Evolutionary conservation across 305 asterid genomes (phyloP).

Genomic region (Plantago rigida): DNA sequence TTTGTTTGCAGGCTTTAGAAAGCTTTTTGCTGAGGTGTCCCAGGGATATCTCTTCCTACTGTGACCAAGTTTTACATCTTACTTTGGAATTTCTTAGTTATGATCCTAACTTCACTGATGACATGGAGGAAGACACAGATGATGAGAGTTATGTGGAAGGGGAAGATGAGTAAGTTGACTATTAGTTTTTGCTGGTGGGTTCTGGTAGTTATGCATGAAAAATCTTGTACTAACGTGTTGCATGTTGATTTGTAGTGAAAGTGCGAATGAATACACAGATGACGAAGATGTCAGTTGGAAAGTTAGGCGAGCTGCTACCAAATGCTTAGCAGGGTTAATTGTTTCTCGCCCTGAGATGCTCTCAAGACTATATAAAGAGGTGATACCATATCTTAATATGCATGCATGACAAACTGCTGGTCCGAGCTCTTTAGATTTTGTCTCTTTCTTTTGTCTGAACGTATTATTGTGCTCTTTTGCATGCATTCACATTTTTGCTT

Average conservation of each 20-base stretch:
- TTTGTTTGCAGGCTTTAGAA: conserved; percentile 70
- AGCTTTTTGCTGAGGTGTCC: conserved; percentile 91
- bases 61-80: conserved; percentile 73
- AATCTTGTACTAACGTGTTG: conserved; percentile 26
- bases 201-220: conserved; percentile 18
- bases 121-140: conserved; percentile 93
- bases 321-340: conserved; percentile 81
- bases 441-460: background rate
- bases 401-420: conserved; percentile 8
- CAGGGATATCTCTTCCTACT: conserved; percentile 77
- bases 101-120: conserved; percentile 96
- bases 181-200: conserved; percentile 19
- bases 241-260: conserved; percentile 57
- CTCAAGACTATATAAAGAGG: conserved; percentile 84
- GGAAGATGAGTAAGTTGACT: conserved; percentile 78
- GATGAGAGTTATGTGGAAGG: conserved; percentile 78
- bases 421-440: conserved; percentile 6
- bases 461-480: too few relatives aligned
- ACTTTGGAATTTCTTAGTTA: conserved; percentile 81
- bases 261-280: conserved; percentile 93
- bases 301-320: conserved; percentile 97
- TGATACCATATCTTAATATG: conserved; percentile 21
- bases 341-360: conserved; percentile 99
- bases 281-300: conserved; percentile 99
- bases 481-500: conserved; percentile 10